Conservation (phyloP, 2,329 filamentous ascomycete species). For the Fusarium pininemorale region DNA sequence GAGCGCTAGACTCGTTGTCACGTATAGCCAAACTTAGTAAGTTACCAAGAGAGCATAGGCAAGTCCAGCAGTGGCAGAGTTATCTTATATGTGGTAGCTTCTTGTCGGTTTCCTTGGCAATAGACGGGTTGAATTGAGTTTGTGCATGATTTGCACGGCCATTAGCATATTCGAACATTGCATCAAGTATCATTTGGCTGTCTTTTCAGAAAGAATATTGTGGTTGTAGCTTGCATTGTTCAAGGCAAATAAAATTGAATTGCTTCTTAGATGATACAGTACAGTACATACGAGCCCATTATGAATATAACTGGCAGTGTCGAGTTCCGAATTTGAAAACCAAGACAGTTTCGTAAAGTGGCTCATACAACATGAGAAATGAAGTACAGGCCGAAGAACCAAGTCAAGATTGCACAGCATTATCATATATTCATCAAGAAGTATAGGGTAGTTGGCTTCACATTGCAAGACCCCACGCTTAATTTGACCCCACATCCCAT, state of each 20-base stretch:
- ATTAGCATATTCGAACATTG: too few relatives aligned
- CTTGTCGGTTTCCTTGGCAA: background rate
- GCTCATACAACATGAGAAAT: background rate
- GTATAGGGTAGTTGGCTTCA: conserved; percentile 13
- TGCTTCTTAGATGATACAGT: too few relatives aligned
- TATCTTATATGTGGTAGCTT: background rate
- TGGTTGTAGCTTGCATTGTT: too few relatives aligned
- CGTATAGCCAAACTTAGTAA: background rate
- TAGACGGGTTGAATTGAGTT: background rate
- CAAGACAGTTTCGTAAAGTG: background rate
- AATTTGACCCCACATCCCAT: conserved; percentile 23
- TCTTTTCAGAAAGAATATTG: too few relatives aligned
- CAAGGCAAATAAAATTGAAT: too few relatives aligned
- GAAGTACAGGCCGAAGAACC: background rate
- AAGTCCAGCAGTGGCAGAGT: background rate
- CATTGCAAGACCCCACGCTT: background rate
- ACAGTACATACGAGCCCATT: background rate
- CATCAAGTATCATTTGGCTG: too few relatives aligned
- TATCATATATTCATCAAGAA: too few relatives aligned
- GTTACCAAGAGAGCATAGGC: background rate
- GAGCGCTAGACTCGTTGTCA: background rate
- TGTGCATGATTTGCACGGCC: background rate
- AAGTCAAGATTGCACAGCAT: background rate
- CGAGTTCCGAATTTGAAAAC: background rate
- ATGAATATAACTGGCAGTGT: background rate